phyloP scores from a whole-genome alignment of 2,329 filamentous ascomycete species.

The Pleomassaria siparia region DNA sequence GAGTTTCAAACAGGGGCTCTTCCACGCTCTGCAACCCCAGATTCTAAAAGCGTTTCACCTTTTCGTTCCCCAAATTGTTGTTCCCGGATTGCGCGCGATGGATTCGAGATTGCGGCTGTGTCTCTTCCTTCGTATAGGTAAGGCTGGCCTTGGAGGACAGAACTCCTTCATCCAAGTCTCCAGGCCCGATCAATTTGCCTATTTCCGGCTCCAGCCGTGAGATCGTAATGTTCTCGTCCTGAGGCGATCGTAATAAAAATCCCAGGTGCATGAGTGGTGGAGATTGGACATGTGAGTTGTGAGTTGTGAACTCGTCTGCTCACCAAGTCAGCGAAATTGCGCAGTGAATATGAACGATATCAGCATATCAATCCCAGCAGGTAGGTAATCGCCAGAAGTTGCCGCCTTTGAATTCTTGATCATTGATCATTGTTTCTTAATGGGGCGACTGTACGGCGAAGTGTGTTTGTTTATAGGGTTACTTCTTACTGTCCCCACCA shows the following conservation, averaged over 20 bases:
- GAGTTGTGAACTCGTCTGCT: not conserved
- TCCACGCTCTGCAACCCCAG: not conserved
- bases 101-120: not conserved
- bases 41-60: not conserved
- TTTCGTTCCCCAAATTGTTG: not conserved
- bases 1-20: not conserved
- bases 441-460: too few relatives aligned
- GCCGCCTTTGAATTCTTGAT: not conserved
- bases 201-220: not conserved
- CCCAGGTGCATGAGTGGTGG: too few relatives aligned
- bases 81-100: not conserved
- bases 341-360: too few relatives aligned
- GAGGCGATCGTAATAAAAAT: not conserved
- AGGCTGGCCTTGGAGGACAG: not conserved
- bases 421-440: not conserved
- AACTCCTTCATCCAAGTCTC: not conserved
- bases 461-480: too few relatives aligned
- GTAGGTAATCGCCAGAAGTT: not conserved
- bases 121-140: too few relatives aligned
- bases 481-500: not conserved
- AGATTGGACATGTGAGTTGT: too few relatives aligned
- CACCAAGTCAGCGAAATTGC: not conserved
- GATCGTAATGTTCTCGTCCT: not conserved
- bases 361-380: too few relatives aligned
- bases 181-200: not conserved